These are phyloP conservation scores for Spathaspora girioi DNA, from an alignment of 805 yeast genomes.

Conservation along the genomic window DNA sequence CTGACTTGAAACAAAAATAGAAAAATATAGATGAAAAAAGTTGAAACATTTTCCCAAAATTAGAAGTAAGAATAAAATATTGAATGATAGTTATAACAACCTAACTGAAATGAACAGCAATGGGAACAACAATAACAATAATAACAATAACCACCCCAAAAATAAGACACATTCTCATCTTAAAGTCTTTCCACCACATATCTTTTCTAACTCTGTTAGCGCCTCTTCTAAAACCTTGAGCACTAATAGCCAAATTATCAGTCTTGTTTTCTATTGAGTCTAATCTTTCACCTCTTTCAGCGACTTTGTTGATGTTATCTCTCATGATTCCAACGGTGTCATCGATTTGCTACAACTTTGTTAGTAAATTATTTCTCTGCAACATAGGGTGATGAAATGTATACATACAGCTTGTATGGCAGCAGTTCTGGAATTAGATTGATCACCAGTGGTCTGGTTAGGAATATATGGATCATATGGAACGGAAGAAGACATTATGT, in stretches of 20 bases:
- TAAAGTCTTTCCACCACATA: constrained; percentile 99
- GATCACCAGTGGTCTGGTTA: constrained; percentile 51
- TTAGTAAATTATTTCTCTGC: constrained; percentile 18
- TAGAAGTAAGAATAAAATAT: not conserved
- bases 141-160: constrained; percentile 73
- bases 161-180: constrained; percentile 88
- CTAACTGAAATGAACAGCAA: constrained; percentile 73
- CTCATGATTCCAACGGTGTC: constrained; percentile 98
- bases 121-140: constrained; percentile 87
- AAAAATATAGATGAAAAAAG: not conserved
- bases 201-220: constrained; percentile 97
- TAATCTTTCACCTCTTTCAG: constrained; percentile 90
- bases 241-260: constrained; percentile 85
- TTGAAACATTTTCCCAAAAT: not conserved
- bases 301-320: constrained; percentile 92
- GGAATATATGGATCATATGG: constrained; percentile 89
- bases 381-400: not conserved
- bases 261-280: constrained; percentile 92
- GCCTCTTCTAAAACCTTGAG: constrained; percentile 92
- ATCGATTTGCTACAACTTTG: constrained; percentile 64
- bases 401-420: constrained; percentile 75
- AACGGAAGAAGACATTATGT: constrained; percentile 65
- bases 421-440: constrained; percentile 61
- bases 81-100: not conserved
- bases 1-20: not conserved